Conservation (phyloP, 768 basidiomycete genomes). For the Russula emetica region DNA sequence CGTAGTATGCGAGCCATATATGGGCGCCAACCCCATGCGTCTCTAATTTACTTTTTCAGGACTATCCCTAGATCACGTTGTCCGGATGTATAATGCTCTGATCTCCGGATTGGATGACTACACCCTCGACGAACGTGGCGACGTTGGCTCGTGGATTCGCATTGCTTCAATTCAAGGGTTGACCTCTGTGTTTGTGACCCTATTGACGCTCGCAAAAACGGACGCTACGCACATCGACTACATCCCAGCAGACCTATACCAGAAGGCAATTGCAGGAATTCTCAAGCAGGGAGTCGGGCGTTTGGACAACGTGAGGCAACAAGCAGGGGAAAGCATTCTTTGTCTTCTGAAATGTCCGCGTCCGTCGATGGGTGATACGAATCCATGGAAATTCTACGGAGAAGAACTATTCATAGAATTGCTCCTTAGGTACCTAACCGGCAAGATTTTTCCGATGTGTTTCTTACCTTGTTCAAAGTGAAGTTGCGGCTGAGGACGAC, state of each 20-base stretch:
- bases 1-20: conserved; percentile 40
- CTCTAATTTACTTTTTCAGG: conserved; percentile 2
- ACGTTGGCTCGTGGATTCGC: conserved; percentile 95
- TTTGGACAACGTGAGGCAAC: conserved; percentile 84
- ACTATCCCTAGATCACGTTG: conserved; percentile 13
- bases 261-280: conserved; percentile 56
- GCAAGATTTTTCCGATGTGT: background rate
- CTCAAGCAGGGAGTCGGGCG: conserved; percentile 89
- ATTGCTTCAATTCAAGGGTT: conserved; percentile 69
- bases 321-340: conserved; percentile 61
- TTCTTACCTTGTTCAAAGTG: conserved; percentile 12
- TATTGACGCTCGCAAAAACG: conserved; percentile 45
- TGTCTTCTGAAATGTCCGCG: conserved; percentile 46
- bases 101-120: conserved; percentile 84
- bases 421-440: conserved; percentile 45
- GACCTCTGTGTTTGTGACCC: conserved; percentile 46
- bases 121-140: conserved; percentile 89
- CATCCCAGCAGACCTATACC: conserved; percentile 56
- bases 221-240: conserved; percentile 51
- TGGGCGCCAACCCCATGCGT: background rate
- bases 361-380: conserved; percentile 40
- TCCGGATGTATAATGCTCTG: conserved; percentile 48
- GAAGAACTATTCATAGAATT: conserved; percentile 46
- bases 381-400: conserved; percentile 52
- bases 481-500: conserved; percentile 35